Base-by-base conservation (phyloP, 2,329 filamentous ascomycete genomes). In the Emydomyces testavorans region DNA sequence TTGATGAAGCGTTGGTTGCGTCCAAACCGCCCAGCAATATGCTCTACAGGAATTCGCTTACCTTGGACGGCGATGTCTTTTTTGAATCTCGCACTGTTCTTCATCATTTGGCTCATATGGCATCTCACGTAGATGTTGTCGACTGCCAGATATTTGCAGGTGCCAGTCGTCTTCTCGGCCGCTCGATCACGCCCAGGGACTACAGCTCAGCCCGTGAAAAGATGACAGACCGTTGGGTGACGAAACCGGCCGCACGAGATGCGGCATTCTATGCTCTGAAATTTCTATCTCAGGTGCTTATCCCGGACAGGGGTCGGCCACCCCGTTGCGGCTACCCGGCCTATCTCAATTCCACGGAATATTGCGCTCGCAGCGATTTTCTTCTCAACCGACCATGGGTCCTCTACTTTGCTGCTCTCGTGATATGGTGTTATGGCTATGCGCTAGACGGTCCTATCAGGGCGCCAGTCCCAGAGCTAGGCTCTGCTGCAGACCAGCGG, bases 91-190 rank as follows among this genome's bases (percentile, higher is more conserved):
- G 87, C 16, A 93, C 84, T 2, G 90, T 94, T 23, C 72, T 96
- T 37, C 89, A 96, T 61, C 87, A 94, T 58, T 72, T 98, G 10
- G 92, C 92, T 0, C 92, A 96, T 64, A 95, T 98, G 86, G 87
- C 88, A 2, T 94, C 94, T 77, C 88, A 96, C 60, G 88, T 94
- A 20, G 90, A 96, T 60, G 87, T 96, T 46, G 85, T 94, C n/a
- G 90, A 96, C 63, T 90, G 88, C 59, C 90, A 96, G 66, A 93
- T 96, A 55, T 95, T 92, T 63, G 92, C 90, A 4, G 82, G 89
- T 6, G 87, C 90, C 1, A 85, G 82, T 56, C 77, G 89, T 24
- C 75, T 95, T 1, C 77, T 96, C 3, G 90, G 92, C 18, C 80
- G 90, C 39, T 81, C 82, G 0, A 93, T 96, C 52, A 88, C 85